Conservation (phyloP, 257 asterid genomes). For the Lithospermum erythrorhizon region DNA sequence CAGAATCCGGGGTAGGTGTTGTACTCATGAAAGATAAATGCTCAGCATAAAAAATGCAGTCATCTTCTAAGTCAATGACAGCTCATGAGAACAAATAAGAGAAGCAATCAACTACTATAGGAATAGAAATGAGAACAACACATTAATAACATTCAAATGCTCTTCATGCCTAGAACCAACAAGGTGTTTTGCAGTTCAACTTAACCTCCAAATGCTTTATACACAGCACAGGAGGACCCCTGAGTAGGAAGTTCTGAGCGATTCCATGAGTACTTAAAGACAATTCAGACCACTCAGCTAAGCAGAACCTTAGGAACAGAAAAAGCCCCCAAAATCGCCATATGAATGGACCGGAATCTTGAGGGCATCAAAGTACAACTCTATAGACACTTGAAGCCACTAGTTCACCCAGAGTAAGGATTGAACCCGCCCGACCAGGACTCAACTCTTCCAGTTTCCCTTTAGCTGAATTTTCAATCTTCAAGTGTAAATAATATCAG, state of each 20-base stretch:
- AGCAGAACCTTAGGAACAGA: conserved; percentile 72
- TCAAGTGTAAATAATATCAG: conserved; percentile 57
- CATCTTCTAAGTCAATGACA: too few relatives aligned
- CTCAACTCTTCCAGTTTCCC: conserved; percentile 55
- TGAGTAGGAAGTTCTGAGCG: neutral
- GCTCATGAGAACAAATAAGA: too few relatives aligned
- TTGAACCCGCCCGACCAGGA: conserved; percentile 70
- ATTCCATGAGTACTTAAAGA: neutral
- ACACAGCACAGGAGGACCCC: too few relatives aligned
- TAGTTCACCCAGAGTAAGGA: conserved; percentile 64
- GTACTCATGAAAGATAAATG: too few relatives aligned
- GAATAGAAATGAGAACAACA: too few relatives aligned
- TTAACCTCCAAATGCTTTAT: too few relatives aligned
- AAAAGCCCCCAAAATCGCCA: conserved; percentile 66
- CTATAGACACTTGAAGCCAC: conserved; percentile 57
- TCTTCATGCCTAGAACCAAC: too few relatives aligned
- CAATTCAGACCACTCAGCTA: conserved; percentile 4
- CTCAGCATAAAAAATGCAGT: too few relatives aligned
- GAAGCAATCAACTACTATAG: too few relatives aligned
- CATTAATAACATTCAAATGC: too few relatives aligned
- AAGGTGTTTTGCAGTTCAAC: too few relatives aligned
- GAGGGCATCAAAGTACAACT: conserved; percentile 66
- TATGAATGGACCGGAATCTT: conserved; percentile 42
- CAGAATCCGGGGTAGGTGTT: too few relatives aligned
- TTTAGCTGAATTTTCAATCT: conserved; percentile 65